Evolutionary conservation across 768 basidiomycete species (phyloP), one percentile per base, ranked within the genome.

Genomic region (Mycena haematopus): DNA sequence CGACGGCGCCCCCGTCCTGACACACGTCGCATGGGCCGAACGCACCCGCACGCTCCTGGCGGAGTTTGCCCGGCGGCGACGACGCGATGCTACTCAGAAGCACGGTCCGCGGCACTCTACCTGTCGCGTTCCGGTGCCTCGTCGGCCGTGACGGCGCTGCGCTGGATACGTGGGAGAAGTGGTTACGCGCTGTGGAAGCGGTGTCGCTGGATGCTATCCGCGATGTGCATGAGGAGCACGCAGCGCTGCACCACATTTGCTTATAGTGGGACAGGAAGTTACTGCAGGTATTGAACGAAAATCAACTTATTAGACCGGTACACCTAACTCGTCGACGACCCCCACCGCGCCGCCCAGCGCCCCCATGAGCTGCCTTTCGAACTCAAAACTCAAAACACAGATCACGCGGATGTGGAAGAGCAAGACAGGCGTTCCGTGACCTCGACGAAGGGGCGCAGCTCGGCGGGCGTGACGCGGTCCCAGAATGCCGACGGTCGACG

Each of bases 101-200:
- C 8, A 15, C 3, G 10, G 29, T 63, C n/a, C 62, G 57, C 13
- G 31, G 3, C 0, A 55, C 42, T 4, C 56, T 63, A 4, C 62
- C 62, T 2, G 44, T 63, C 35, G 57, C 29, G 10, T 44, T 63
- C 25, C 51, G 52, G 1, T 52, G 33, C 3, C 52, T 53, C 22
- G 19, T 59, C 45, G 42, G n/a, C n/a, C n/a, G n/a, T n/a, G n/a
- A 29, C 21, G 57, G 58, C 0, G 5, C 33, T 1, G 17, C 9
- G 0, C 27, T 50, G 0, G 35, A 51, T n/a, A 54, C 49, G 3
- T 59, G 62, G 62, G 62, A 54, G 42, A 40, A 51, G 15, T 63
- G 27, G 33, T 27, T 62, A 3, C 9, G 25, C 21, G 62, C 62
- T 2, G 57, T 63, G 19, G 57, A 63, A 44, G 47, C n/a, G 10